Evolutionary conservation across 2,329 filamentous ascomycete species (phyloP), one percentile per base, ranked within the genome.

Genomic region (Mycocentrospora acerina): DNA sequence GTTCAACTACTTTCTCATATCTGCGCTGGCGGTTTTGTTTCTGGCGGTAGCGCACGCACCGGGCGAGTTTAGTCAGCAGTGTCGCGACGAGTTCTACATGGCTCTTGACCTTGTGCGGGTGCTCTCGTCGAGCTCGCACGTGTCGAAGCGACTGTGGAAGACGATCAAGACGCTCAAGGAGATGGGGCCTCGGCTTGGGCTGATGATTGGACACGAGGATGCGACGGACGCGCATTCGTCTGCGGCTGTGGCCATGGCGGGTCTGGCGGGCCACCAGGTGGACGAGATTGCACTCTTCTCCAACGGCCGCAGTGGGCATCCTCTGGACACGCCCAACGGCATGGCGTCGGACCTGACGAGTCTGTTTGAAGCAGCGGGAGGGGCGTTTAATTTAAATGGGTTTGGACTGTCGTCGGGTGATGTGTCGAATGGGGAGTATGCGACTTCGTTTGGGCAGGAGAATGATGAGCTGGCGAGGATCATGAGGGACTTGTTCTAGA

Each of bases 1-100:
- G 60, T 90, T 89, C 69, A 86, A 90, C 63, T 86, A 90, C 53
- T 90, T 90, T 55, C 73, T 90, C 14, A 82, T 85, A 1, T 86
- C 84, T 0, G 83, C 85, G 2, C 80, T 90, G 14, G 83, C 85
- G 0, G 85, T 88, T 3, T 72, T 90, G 10, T 90, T 90, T 59
- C 75, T 90, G 1, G 86, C 86, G 1, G 85, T 85, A 0, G 85
- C 84, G 3, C 86, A 90, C 56, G 84, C 85, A 1, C 86, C 86
- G 0, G 77, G 85, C 0, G 77, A 82, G 17, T 90, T 90, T 62
- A 85, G 81, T 52, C 71, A 77, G 8, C 67, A 75, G 16, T 88
- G 85, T 48, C 77, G 86, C 13, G 80, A 86, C 29, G 86, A 90
- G 63, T 90, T 90, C 59, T 88, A 89, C 69, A 81, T 86, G 75